Conservation (phyloP, 2,329 filamentous ascomycete genomes). For the Aspergillus sp. region DNA sequence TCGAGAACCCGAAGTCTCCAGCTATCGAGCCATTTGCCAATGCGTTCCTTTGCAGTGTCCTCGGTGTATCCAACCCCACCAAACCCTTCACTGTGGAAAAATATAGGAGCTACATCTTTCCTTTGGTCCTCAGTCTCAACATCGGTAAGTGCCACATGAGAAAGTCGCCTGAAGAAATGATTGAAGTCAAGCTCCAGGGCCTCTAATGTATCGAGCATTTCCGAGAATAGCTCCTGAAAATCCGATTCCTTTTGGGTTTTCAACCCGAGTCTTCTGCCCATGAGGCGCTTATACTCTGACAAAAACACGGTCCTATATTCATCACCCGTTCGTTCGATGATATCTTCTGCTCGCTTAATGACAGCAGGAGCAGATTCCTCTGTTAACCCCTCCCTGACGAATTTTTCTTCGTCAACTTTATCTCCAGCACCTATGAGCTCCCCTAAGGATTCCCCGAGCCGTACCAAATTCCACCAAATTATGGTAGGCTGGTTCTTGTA, state of each 20-base stretch:
- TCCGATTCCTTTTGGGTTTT: constrained; percentile 65
- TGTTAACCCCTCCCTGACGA: constrained; percentile 66
- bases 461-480: constrained; percentile 97
- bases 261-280: constrained; percentile 75
- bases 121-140: constrained; percentile 62
- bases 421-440: constrained; percentile 78
- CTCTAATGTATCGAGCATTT: constrained; percentile 76
- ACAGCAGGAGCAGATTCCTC: constrained; percentile 66
- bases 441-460: constrained; percentile 81
- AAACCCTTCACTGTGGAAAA: constrained; percentile 75
- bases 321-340: constrained; percentile 76
- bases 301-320: constrained; percentile 88
- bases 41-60: constrained; percentile 58
- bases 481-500: constrained; percentile 94
- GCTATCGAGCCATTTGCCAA: constrained; percentile 75
- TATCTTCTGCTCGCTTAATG: constrained; percentile 71
- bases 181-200: constrained; percentile 85
- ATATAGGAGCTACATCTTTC: constrained; percentile 61
- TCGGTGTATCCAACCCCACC: constrained; percentile 56
- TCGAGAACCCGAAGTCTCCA: constrained; percentile 70
- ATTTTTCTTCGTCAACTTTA: constrained; percentile 65
- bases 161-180: constrained; percentile 82
- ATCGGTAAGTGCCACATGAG: constrained; percentile 56
- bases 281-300: constrained; percentile 80
- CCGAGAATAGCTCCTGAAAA: constrained; percentile 77